Conservation (phyloP, 441 rosid species). For the Oxalis stricta region DNA sequence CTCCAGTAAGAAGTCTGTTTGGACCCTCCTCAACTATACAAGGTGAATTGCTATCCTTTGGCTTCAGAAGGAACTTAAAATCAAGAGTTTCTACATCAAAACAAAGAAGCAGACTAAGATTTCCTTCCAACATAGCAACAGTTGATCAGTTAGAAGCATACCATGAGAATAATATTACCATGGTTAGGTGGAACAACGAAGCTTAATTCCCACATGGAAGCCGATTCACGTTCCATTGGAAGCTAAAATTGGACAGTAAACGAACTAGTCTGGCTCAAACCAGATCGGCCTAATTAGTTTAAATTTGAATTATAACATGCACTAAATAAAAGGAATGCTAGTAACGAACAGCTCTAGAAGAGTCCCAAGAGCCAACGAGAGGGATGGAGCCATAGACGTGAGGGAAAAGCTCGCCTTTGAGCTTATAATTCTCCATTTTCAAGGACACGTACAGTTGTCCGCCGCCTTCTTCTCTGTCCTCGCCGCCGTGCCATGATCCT, state of each 20-base stretch:
- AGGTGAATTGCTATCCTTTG: slow-evolving; percentile 44
- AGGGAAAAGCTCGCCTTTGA: slow-evolving; percentile 72
- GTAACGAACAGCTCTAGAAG: slow-evolving; percentile 59
- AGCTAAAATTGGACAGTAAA: slow-evolving; percentile 37
- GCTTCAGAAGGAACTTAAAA: slow-evolving; percentile 95
- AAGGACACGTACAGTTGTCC: slow-evolving; percentile 83
- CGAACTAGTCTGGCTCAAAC: too few relatives aligned
- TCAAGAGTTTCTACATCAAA: slow-evolving; percentile 64
- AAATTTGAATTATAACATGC: neutral
- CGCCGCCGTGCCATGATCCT: slow-evolving; percentile 26
- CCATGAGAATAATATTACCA: too few relatives aligned
- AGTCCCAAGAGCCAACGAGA: slow-evolving; percentile 89
- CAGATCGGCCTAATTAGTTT: too few relatives aligned
- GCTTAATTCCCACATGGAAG: slow-evolving; percentile 81
- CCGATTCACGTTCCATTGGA: slow-evolving; percentile 82
- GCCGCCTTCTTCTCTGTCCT: slow-evolving; percentile 42
- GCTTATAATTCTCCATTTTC: slow-evolving; percentile 75
- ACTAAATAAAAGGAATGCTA: neutral
- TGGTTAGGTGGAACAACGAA: slow-evolving; percentile 97
- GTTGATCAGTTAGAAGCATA: neutral
- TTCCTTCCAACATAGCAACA: neutral
- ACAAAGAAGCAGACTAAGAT: neutral
- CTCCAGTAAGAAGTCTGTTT: slow-evolving; percentile 55
- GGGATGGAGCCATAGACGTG: slow-evolving; percentile 86
- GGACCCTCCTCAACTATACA: slow-evolving; percentile 88